phyloP scores from a whole-genome alignment of 805 yeast species.

The Wickerhamomyces ciferrii region DNA sequence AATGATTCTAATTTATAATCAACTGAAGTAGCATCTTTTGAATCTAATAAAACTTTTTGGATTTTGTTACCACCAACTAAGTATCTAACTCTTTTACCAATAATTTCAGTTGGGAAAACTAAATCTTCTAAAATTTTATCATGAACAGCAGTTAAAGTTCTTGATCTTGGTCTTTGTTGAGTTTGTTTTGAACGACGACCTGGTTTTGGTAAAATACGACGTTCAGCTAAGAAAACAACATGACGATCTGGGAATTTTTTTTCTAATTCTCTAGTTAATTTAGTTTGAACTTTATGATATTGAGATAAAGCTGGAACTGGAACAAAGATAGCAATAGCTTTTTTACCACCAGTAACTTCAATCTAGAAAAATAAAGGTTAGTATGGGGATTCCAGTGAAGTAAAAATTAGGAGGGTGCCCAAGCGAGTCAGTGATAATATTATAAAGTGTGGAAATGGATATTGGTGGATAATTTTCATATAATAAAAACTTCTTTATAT shows the following conservation, averaged over 20 bases:
- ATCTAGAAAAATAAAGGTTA: constrained; percentile 37
- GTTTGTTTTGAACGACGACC: constrained; percentile 88
- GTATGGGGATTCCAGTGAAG: constrained; percentile 7
- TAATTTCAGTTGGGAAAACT: constrained; percentile 99
- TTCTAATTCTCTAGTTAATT: constrained; percentile 98
- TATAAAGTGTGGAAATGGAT: background rate
- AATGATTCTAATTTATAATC: constrained; percentile 99
- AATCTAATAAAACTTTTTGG: constrained; percentile 95
- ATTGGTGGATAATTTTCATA: no score
- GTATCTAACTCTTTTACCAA: constrained; percentile 99
- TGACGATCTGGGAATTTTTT: constrained; percentile 99
- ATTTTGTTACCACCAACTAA: constrained; percentile 98
- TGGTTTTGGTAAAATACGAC: constrained; percentile 99
- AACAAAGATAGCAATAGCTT: constrained; percentile 96
- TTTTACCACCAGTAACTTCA: constrained; percentile 97
- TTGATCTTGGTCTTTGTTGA: constrained; percentile 99
- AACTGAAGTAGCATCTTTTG: constrained; percentile 94
- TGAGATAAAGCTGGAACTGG: constrained; percentile 92
- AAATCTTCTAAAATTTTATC: constrained; percentile 98
- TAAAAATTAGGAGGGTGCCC: constrained; percentile 1
- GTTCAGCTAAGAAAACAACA: constrained; percentile 98
- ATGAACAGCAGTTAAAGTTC: constrained; percentile 98
- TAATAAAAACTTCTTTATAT: no score
- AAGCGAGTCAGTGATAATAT: constrained; percentile 1
- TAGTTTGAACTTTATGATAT: constrained; percentile 96